phyloP scores from a whole-genome alignment of 495 filamentous ascomycete species.

The Xylaria cubensis region DNA sequence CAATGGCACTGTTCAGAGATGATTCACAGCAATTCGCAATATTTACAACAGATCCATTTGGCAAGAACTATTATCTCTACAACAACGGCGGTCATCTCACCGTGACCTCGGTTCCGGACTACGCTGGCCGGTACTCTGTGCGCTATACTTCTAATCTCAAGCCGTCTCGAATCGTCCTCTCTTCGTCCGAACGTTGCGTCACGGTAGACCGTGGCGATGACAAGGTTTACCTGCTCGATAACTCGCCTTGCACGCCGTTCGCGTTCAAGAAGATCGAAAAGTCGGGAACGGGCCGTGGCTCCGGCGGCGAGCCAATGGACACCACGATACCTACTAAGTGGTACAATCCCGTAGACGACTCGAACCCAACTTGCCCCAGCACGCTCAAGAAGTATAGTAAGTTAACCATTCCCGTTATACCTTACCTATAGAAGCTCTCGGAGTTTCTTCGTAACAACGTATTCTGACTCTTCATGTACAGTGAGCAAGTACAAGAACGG shows the following conservation, averaged over 20 bases:
- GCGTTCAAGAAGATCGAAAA: neutral
- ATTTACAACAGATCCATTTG: neutral
- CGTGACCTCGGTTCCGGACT: neutral
- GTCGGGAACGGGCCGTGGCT: neutral
- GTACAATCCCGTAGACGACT: constrained; percentile 1
- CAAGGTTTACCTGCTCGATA: neutral
- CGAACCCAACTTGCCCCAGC: neutral
- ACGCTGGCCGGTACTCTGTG: neutral
- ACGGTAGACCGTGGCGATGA: neutral
- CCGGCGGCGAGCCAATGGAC: neutral
- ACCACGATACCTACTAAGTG: neutral
- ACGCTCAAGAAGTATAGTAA: neutral
- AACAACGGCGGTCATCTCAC: neutral
- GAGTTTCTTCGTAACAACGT: neutral
- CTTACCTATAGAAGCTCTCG: neutral
- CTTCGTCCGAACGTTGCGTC: neutral
- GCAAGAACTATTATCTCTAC: constrained; percentile 10
- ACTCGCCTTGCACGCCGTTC: neutral
- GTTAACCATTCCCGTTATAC: neutral
- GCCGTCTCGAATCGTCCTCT: neutral
- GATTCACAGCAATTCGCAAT: neutral
- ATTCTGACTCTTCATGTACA: neutral
- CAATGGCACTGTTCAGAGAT: neutral
- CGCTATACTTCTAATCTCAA: neutral
- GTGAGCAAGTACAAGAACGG: constrained; percentile 10